Base-by-base conservation (phyloP, 805 yeast genomes). In the Candida sanyiensis region DNA sequence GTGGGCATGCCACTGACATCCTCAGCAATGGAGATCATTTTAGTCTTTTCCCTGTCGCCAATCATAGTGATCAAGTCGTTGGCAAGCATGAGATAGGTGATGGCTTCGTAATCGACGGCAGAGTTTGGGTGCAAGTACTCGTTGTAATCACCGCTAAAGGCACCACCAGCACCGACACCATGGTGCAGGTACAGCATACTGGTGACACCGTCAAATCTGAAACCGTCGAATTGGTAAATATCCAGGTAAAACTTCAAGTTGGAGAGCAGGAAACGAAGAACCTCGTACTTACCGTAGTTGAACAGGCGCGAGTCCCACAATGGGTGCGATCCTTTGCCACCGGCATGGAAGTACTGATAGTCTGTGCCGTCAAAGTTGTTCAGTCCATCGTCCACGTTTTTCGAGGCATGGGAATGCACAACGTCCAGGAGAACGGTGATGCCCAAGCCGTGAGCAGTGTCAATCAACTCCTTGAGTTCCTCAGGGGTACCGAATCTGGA, bases 1-100 rank as follows among this genome's bases (percentile, higher is more conserved):
- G 97, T 88, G 24, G 98, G 98, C 82, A 90, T 90, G 9, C 98
- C 98, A 35, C 93, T 81, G 33, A 90, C 98, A 59, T 90, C 98
- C 61, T 90, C 98, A 4, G 97, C 97, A 48, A 90, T 83, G 1
- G 95, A 76, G 8, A 83, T 73, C 48, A 83, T 77, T 39, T 69
- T 64, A 11, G 73, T 65, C 25, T 66, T 60, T 38, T 72, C 64
- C 7, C 45, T 28, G 25, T 60, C 49, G 5, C 72, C 70, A 49
- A 78, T 67, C 47, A 75, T 71, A 23, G 64, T 67, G 47, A 90
- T 75, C 50, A 90, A 62, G 49, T 77, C 75, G 61, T 90, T 93
- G n/a, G 96, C 97, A 45, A 93, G 62, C 83, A 89, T 88, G 54
- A 90, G 63, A 58, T 90, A 90, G 21, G 80, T 72, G 38, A 90